Conservation (phyloP, 2,329 filamentous ascomycete genomes). For the Paecilomyces fulvus region DNA sequence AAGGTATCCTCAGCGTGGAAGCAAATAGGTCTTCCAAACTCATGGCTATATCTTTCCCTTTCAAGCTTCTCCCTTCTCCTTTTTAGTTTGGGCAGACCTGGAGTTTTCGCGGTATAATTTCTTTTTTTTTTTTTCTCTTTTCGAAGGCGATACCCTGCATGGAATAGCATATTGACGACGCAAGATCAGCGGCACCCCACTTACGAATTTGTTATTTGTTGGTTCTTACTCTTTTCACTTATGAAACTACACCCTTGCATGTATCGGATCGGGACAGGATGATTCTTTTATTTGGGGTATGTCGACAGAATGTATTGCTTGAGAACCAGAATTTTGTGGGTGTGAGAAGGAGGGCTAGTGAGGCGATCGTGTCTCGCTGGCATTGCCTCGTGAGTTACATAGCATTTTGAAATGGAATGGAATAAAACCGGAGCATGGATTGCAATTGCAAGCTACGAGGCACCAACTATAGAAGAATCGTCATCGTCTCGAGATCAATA, state of each 20-base stretch:
- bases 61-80: neutral
- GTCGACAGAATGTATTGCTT: neutral
- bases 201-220: neutral
- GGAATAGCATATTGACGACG: neutral
- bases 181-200: neutral
- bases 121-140: neutral
- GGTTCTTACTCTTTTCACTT: neutral
- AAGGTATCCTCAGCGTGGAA: slow-evolving; percentile 9
- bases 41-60: neutral
- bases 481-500: neutral
- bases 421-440: neutral
- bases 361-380: neutral
- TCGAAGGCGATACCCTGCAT: neutral
- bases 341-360: neutral
- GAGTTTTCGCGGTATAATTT: neutral
- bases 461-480: neutral
- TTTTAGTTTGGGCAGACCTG: neutral
- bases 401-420: neutral
- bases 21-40: slow-evolving; percentile 5
- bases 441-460: neutral
- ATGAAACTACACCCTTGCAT: neutral
- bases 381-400: neutral
- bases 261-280: neutral
- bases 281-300: neutral
- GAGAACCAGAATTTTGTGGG: neutral